These are phyloP conservation scores for Bonia amplexicaulis DNA, from an alignment of 176 grass and related monocot genomes.

Conservation along the genomic window DNA sequence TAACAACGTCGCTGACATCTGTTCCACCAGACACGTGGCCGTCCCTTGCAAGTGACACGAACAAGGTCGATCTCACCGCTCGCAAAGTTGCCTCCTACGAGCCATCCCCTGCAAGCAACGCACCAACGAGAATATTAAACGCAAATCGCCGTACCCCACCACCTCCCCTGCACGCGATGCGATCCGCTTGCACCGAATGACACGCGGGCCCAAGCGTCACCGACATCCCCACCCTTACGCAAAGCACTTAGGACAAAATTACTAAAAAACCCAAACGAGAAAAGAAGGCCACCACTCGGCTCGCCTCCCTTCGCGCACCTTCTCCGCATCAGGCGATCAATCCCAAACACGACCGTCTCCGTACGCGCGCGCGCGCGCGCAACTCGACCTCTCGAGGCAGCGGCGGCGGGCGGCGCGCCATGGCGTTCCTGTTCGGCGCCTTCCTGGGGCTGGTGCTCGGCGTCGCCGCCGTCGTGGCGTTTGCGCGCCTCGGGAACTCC, in stretches of 20 bases:
- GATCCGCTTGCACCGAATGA: not conserved
- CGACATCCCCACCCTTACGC: conserved; percentile 10
- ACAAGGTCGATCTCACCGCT: too few species aligned
- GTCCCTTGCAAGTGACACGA: too few species aligned
- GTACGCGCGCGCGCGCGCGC: not conserved
- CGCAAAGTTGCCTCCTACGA: not conserved
- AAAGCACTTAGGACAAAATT: not conserved
- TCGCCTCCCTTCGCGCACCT: conserved; percentile 9
- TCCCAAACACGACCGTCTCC: not conserved
- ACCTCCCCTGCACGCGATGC: not conserved
- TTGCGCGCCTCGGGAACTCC: conserved; percentile 67
- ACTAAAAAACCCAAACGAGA: not conserved
- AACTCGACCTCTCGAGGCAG: not conserved
- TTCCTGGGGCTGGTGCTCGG: conserved; percentile 63
- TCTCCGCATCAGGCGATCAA: not conserved
- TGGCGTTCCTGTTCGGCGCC: conserved; percentile 82
- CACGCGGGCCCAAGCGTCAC: not conserved
- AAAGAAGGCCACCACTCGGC: not conserved
- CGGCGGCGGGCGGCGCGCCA: not conserved
- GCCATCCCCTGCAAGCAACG: too few species aligned
- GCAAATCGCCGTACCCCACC: not conserved
- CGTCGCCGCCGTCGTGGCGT: conserved; percentile 67
- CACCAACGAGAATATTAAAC: not conserved
- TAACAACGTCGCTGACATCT: too few species aligned
- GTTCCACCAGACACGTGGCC: too few species aligned